phyloP scores from a whole-genome alignment of 208 protist genomes.

The Trypanosoma theileri region DNA sequence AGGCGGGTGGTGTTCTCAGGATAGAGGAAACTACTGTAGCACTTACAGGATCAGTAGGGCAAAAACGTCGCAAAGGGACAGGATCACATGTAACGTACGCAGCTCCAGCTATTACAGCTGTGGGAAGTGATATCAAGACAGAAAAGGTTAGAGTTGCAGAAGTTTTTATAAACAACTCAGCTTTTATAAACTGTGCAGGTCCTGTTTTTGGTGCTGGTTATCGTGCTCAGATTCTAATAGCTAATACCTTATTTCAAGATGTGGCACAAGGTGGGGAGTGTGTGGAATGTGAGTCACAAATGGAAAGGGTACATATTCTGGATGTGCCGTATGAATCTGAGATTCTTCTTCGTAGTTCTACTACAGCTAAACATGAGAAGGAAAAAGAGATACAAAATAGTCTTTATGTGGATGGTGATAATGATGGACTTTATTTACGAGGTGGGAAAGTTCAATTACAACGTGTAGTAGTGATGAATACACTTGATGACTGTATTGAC shows the following conservation, averaged over 20 bases:
- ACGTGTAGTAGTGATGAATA: slow-evolving; percentile 14
- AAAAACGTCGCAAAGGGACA: slow-evolving; percentile 6
- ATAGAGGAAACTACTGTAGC: slow-evolving; percentile 1
- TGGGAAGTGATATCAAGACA: not conserved
- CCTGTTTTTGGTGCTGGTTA: slow-evolving; percentile 22
- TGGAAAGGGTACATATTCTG: slow-evolving; percentile 13
- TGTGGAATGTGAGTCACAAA: slow-evolving; percentile 13
- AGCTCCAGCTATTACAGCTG: slow-evolving; percentile 3
- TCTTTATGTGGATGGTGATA: slow-evolving; percentile 29
- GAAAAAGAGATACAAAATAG: not conserved
- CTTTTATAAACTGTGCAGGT: slow-evolving; percentile 18
- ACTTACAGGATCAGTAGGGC: not conserved
- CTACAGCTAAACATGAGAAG: not conserved
- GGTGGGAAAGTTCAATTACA: slow-evolving; percentile 4
- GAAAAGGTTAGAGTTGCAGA: not conserved
- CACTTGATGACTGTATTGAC: slow-evolving; percentile 28
- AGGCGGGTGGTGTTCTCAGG: not conserved
- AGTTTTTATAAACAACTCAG: slow-evolving; percentile 13
- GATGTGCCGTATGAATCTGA: slow-evolving; percentile 19
- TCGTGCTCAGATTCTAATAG: not conserved
- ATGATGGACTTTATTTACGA: slow-evolving; percentile 27
- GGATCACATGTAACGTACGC: slow-evolving; percentile 8
- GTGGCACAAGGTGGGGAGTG: slow-evolving; percentile 27
- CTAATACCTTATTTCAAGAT: slow-evolving; percentile 15
- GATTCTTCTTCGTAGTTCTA: not conserved